Conservation (phyloP, 495 filamentous ascomycete species). For the Penicillium daleae region DNA sequence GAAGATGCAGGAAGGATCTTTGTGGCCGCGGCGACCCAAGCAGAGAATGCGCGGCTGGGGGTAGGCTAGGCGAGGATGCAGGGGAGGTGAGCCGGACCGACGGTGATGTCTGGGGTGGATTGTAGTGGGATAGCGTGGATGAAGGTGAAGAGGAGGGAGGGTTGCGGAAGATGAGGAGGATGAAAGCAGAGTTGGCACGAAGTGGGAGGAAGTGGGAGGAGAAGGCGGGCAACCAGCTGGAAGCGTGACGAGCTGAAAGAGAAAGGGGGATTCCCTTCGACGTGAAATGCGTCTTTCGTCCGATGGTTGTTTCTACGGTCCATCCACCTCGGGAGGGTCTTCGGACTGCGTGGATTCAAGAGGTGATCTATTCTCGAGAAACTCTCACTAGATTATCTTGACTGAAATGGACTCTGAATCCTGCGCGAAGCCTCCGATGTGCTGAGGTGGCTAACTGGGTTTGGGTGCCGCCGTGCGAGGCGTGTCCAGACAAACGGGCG, state of each 20-base stretch:
- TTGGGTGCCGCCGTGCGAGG: conserved; percentile 1
- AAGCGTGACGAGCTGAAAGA: conserved; percentile 1
- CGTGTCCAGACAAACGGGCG: conserved; percentile 4
- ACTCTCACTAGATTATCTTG: background rate
- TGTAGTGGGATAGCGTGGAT: conserved; percentile 16
- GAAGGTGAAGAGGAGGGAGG: conserved; percentile 10
- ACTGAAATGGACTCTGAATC: background rate
- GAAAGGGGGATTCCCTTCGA: background rate
- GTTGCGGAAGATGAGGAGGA: conserved; percentile 12
- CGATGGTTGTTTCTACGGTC: no score
- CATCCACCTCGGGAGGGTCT: background rate
- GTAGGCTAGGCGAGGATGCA: conserved; percentile 33
- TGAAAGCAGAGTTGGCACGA: no score
- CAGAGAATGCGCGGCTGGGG: conserved; percentile 38
- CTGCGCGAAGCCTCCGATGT: background rate
- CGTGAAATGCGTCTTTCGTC: background rate
- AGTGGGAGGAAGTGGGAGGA: conserved; percentile 2
- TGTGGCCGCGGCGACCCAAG: conserved; percentile 34
- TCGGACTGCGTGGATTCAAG: background rate
- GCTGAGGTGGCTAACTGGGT: background rate
- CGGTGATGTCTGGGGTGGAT: conserved; percentile 7
- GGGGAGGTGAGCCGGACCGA: conserved; percentile 14
- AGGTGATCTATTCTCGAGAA: background rate
- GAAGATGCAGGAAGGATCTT: conserved; percentile 36
- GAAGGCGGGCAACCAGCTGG: background rate